These are phyloP conservation scores for Striga asiatica DNA, from an alignment of 257 asterid genomes.

Conservation along the genomic window DNA sequence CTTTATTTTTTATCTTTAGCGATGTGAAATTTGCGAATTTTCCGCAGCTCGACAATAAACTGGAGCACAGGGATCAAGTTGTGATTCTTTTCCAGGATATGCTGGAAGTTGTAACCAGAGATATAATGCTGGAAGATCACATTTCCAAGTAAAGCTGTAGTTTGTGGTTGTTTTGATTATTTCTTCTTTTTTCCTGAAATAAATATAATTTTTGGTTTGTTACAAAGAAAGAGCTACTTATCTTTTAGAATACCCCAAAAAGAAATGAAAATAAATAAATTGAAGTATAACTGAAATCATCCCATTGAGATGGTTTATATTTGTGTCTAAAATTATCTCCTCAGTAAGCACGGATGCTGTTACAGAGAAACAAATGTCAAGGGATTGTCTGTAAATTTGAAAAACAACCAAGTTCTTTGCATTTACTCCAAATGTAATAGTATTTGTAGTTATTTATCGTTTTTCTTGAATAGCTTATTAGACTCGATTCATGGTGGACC, in stretches of 20 bases:
- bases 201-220: background rate
- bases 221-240: background rate
- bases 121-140: conserved; percentile 87
- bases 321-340: no score
- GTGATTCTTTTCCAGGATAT: conserved; percentile 70
- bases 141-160: conserved; percentile 43
- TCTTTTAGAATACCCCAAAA: no score
- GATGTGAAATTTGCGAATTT: conserved; percentile 8
- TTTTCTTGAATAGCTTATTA: conserved; percentile 40
- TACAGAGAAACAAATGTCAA: background rate
- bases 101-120: conserved; percentile 89
- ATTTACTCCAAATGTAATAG: background rate
- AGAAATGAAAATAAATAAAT: no score
- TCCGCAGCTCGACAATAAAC: conserved; percentile 75
- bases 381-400: background rate
- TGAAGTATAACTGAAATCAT: no score
- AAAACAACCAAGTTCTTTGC: background rate
- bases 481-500: conserved; percentile 73
- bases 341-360: no score
- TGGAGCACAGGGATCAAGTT: conserved; percentile 50
- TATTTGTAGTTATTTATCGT: background rate
- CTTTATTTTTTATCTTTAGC: background rate
- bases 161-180: background rate
- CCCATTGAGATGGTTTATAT: no score
- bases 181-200: background rate